A percentile compares a stretch with the other conserved stretches of the same genome.
These are phyloP conservation scores for Vicia faba DNA, from an alignment of 306 rosid species.

Conservation along the genomic window DNA sequence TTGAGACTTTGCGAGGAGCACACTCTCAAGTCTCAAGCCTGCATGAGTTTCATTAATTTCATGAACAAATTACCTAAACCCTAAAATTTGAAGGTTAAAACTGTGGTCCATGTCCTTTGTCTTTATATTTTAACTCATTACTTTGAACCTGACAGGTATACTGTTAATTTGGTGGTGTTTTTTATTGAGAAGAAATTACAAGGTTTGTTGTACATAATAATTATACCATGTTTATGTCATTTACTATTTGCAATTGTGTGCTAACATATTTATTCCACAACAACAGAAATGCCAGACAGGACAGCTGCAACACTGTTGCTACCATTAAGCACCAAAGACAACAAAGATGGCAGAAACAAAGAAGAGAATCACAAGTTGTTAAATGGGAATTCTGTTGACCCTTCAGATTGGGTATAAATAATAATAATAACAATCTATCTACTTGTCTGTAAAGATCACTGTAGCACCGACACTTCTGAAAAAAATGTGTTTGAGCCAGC, in stretches of 20 bases:
- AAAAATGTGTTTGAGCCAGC: no score
- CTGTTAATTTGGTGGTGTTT: slow-evolving; percentile 94
- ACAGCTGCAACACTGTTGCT: slow-evolving; percentile 53
- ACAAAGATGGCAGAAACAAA: slow-evolving; percentile 72
- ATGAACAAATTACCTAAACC: not conserved
- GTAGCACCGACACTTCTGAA: no score
- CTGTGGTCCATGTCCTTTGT: slow-evolving; percentile 23
- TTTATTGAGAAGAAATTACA: slow-evolving; percentile 83
- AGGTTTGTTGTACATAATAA: slow-evolving; percentile 53
- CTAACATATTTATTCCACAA: slow-evolving; percentile 46
- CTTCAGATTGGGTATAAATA: slow-evolving; percentile 77
- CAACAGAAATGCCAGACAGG: slow-evolving; percentile 82
- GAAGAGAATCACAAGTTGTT: slow-evolving; percentile 88
- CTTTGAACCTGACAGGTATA: slow-evolving; percentile 67
- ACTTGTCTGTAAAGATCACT: not conserved
- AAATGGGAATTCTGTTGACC: slow-evolving; percentile 81
- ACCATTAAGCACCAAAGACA: slow-evolving; percentile 83
- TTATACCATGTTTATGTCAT: slow-evolving; percentile 19
- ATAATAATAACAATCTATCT: slow-evolving; percentile 32
- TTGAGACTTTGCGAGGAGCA: no score
- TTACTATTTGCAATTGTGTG: slow-evolving; percentile 25
- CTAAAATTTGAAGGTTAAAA: not conserved
- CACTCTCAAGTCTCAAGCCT: no score
- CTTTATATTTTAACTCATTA: slow-evolving; percentile 13
- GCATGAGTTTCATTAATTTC: not conserved